A percentile compares a stretch with the other conserved stretches of the same genome.
Conservation (phyloP, 345 rosid species). For the Brassica cretica region DNA sequence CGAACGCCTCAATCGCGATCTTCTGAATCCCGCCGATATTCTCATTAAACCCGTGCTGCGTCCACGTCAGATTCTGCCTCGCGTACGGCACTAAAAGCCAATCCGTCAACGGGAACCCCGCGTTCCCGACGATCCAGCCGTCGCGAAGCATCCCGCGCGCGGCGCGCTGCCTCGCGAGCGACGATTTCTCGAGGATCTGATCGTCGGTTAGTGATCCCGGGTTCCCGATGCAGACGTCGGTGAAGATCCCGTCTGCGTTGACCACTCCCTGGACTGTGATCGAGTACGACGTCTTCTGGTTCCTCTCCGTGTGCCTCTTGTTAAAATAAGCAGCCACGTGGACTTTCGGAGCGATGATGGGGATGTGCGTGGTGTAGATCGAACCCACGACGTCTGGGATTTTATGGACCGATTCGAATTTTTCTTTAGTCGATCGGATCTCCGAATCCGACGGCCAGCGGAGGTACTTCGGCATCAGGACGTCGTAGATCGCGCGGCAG, state of each 20-base stretch:
- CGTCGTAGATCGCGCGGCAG: conserved; percentile 68
- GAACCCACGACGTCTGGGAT: conserved; percentile 79
- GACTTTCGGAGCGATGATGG: conserved; percentile 76
- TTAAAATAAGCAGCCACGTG: conserved; percentile 73
- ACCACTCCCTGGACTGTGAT: conserved; percentile 84
- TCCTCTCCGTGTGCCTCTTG: conserved; percentile 78
- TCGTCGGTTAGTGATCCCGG: conserved; percentile 83
- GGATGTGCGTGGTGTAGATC: conserved; percentile 82
- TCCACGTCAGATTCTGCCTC: conserved; percentile 72
- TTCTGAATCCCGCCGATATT: conserved; percentile 47
- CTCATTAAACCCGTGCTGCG: conserved; percentile 75
- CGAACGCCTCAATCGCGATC: conserved; percentile 54
- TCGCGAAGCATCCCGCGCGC: conserved; percentile 55
- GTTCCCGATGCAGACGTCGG: conserved; percentile 80
- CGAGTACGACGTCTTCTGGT: conserved; percentile 82
- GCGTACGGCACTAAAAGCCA: conserved; percentile 80
- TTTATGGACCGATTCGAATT: conserved; percentile 52
- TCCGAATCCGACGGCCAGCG: conserved; percentile 66
- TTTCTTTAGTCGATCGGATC: conserved; percentile 42
- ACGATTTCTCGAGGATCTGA: conserved; percentile 69
- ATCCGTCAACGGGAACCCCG: conserved; percentile 66
- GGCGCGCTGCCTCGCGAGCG: conserved; percentile 60
- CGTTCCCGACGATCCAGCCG: conserved; percentile 64
- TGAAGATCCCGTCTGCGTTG: conserved; percentile 64
- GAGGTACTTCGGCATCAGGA: conserved; percentile 68